phyloP scores from a whole-genome alignment of 2,329 filamentous ascomycete species.

The Fusarium coicis region DNA sequence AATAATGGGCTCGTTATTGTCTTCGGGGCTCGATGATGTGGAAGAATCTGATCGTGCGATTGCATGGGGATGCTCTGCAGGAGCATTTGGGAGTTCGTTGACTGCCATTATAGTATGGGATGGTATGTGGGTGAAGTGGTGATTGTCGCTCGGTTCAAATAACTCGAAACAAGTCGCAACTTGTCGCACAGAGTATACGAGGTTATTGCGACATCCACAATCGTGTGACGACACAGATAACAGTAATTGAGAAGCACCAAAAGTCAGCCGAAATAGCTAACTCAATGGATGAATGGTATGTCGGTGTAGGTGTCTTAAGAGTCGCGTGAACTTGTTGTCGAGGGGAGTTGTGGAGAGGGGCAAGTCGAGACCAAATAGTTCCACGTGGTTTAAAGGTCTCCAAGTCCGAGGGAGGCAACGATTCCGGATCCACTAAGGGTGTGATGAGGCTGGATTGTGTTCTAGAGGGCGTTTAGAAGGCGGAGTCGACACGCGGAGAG shows the following conservation, averaged over 20 bases:
- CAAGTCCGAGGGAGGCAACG: conserved; percentile 25
- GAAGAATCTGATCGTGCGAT: conserved; percentile 55
- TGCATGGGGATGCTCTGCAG: conserved; percentile 43
- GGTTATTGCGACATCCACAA: conserved; percentile 21
- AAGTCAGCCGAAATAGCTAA: background rate
- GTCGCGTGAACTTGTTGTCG: conserved; percentile 23
- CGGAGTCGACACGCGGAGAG: conserved; percentile 27
- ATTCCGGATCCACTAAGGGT: conserved; percentile 36
- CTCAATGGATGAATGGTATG: conserved; percentile 3
- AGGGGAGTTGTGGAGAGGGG: conserved; percentile 16
- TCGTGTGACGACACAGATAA: conserved; percentile 2
- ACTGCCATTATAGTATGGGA: conserved; percentile 35
- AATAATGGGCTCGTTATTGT: conserved; percentile 54
- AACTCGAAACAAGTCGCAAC: conserved; percentile 7
- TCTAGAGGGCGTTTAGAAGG: conserved; percentile 33
- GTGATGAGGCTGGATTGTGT: conserved; percentile 28
- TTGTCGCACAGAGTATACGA: conserved; percentile 14
- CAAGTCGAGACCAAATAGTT: conserved; percentile 37
- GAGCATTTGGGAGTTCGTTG: conserved; percentile 40
- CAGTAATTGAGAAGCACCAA: background rate
- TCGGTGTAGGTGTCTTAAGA: conserved; percentile 11
- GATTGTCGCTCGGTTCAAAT: background rate
- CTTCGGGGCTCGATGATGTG: conserved; percentile 46
- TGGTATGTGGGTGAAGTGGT: background rate
- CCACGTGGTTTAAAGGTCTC: conserved; percentile 40